These are phyloP conservation scores for Raphanus raphanistrum DNA, from an alignment of 345 rosid species.

Conservation along the genomic window DNA sequence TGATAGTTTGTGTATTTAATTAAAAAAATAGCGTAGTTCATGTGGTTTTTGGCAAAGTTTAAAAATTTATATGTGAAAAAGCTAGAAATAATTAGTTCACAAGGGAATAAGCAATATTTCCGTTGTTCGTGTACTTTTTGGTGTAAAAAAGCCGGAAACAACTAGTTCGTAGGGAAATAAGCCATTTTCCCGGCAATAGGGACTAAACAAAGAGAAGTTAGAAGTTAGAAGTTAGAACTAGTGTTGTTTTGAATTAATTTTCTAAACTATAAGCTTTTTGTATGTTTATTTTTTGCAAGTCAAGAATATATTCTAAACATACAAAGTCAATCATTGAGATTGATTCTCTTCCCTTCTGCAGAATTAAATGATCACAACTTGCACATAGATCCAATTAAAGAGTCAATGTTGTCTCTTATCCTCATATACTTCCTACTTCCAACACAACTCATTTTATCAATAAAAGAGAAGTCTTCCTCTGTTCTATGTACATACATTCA, in stretches of 20 bases:
- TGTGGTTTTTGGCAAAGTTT: too few relatives aligned
- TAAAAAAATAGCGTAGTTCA: too few relatives aligned
- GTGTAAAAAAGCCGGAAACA: too few relatives aligned
- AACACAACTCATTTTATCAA: background rate
- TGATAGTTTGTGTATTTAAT: too few relatives aligned
- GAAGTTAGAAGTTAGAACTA: background rate
- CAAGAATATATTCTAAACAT: background rate
- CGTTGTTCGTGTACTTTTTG: too few relatives aligned
- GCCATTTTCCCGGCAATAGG: too few relatives aligned
- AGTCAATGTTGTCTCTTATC: background rate
- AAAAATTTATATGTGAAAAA: too few relatives aligned
- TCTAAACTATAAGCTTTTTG: background rate
- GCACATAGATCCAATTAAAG: background rate
- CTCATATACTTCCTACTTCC: background rate
- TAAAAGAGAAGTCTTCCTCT: background rate
- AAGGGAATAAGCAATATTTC: too few relatives aligned
- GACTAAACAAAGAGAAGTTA: background rate
- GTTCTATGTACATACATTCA: background rate
- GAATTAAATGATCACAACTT: slow-evolving; percentile 1
- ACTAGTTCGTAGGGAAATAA: too few relatives aligned
- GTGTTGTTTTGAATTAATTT: background rate
- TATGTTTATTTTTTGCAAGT: background rate
- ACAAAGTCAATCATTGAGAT: background rate
- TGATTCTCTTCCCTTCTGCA: background rate
- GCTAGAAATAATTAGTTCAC: too few relatives aligned